These are phyloP conservation scores for Colletotrichum sp. DNA, from an alignment of 2,329 filamentous ascomycete genomes.

Conservation along the genomic window DNA sequence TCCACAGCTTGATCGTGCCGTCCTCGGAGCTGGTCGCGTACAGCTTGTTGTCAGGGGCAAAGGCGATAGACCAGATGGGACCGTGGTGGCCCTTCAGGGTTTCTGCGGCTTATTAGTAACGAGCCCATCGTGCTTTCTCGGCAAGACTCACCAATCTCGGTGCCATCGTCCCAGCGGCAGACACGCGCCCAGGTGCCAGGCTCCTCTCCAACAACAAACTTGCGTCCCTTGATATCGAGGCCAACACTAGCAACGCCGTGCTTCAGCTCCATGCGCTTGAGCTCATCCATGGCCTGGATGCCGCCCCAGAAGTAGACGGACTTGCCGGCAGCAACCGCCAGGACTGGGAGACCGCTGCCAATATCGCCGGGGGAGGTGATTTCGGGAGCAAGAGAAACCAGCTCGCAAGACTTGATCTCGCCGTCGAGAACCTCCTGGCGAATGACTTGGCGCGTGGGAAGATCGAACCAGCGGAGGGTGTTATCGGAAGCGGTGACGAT, in stretches of 20 bases:
- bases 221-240: slow-evolving; percentile 79
- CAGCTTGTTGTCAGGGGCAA: slow-evolving; percentile 92
- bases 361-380: slow-evolving; percentile 66
- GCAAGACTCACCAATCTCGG: slow-evolving; percentile 70
- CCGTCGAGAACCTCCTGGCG: slow-evolving; percentile 81
- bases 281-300: slow-evolving; percentile 66
- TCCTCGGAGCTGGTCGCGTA: slow-evolving; percentile 98
- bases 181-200: slow-evolving; percentile 97
- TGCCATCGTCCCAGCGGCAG: slow-evolving; percentile 84
- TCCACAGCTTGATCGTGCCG: slow-evolving; percentile 94
- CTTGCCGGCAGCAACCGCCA: slow-evolving; percentile 94
- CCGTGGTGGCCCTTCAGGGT: slow-evolving; percentile 97
- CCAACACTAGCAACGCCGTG: slow-evolving; percentile 93
- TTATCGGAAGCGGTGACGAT: slow-evolving; percentile 93
- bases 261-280: slow-evolving; percentile 81
- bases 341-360: slow-evolving; percentile 71
- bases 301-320: slow-evolving; percentile 92
- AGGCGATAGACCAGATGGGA: slow-evolving; percentile 94
- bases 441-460: slow-evolving; percentile 76
- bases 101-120: slow-evolving; percentile 54
- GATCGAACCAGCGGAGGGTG: slow-evolving; percentile 92
- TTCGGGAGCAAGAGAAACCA: slow-evolving; percentile 70
- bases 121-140: rapidly evolving
- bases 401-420: slow-evolving; percentile 89
- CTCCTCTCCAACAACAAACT: slow-evolving; percentile 88